Evolutionary conservation across 352 stramenopile genomes (phyloP).

Genomic region (Phytophthora aleatoria): DNA sequence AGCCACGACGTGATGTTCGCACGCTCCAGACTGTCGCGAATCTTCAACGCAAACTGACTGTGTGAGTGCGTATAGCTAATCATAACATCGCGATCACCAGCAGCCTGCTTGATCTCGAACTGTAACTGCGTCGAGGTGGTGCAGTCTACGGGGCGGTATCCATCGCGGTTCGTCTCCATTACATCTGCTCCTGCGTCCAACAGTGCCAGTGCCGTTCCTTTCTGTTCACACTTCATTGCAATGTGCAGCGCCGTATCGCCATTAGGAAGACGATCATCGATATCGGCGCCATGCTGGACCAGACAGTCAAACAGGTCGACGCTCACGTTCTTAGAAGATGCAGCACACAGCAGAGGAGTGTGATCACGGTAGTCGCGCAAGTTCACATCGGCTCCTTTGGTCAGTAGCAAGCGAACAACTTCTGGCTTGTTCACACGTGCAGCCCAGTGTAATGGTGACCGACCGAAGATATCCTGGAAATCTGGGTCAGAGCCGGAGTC

Average conservation of each 20-base stretch:
- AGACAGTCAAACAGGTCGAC: constrained; percentile 61
- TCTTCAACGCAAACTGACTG: constrained; percentile 69
- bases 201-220: constrained; percentile 63
- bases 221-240: constrained; percentile 73
- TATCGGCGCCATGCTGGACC: constrained; percentile 55
- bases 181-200: constrained; percentile 60
- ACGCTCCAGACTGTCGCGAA: constrained; percentile 71
- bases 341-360: constrained; percentile 70
- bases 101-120: constrained; percentile 82
- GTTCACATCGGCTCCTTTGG: constrained; percentile 55
- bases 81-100: constrained; percentile 85
- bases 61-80: constrained; percentile 90
- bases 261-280: constrained; percentile 69
- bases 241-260: constrained; percentile 78
- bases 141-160: constrained; percentile 74
- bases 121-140: constrained; percentile 83
- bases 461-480: constrained; percentile 66
- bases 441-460: constrained; percentile 73
- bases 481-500: constrained; percentile 66
- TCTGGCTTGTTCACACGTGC: constrained; percentile 57
- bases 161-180: constrained; percentile 70
- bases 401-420: constrained; percentile 56
- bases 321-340: constrained; percentile 54
- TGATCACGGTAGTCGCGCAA: constrained; percentile 61
- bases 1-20: constrained; percentile 82